phyloP scores from a whole-genome alignment of 1,284 basidiomycete species.

The Cryptococcus sp. region DNA sequence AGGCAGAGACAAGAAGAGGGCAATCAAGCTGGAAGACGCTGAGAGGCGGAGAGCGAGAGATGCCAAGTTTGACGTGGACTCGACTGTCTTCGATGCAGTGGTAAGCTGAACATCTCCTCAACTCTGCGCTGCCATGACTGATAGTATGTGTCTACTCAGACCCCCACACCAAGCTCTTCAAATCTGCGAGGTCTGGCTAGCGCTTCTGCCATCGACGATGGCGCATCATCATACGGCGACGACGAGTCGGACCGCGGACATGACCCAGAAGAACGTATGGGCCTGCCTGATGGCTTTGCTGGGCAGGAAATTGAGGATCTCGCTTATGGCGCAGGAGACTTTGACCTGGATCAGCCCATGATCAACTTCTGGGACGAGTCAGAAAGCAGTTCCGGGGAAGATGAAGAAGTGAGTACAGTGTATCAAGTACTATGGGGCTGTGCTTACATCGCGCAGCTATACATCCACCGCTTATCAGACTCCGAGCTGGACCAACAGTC shows the following conservation, averaged over 20 bases:
- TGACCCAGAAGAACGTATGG: conserved; percentile 38
- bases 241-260: conserved; percentile 44
- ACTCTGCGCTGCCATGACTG: background rate
- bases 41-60: conserved; percentile 44
- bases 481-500: conserved; percentile 48
- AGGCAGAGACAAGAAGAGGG: conserved; percentile 43
- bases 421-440: background rate
- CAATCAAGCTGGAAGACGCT: conserved; percentile 40
- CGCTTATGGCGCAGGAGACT: conserved; percentile 46
- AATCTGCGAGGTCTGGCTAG: conserved; percentile 6
- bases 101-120: conserved; percentile 6
- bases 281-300: conserved; percentile 43
- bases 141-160: conserved; percentile 10
- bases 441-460: conserved; percentile 22
- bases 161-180: conserved; percentile 18
- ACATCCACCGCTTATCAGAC: conserved; percentile 46
- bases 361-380: conserved; percentile 12
- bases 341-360: conserved; percentile 25
- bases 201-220: conserved; percentile 30
- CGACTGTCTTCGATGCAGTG: conserved; percentile 7
- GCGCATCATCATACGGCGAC: conserved; percentile 46
- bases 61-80: conserved; percentile 42
- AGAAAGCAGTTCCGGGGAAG: conserved; percentile 33
- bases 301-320: conserved; percentile 52
- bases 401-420: conserved; percentile 36